Evolutionary conservation across 169 alveolate genomes (phyloP).

Genomic region (Eimeria tenella): DNA sequence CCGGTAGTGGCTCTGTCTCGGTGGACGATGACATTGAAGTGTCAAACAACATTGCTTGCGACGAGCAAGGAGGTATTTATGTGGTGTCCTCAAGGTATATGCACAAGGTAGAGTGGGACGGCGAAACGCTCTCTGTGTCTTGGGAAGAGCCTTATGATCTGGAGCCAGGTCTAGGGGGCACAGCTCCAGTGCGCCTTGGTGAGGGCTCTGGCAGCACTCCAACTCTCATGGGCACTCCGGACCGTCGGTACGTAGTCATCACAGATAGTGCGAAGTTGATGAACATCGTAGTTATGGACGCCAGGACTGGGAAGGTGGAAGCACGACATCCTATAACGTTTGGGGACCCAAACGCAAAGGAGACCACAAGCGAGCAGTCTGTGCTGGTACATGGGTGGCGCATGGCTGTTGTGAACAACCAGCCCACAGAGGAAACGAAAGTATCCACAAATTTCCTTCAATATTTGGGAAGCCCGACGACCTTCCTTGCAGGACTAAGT

Average conservation of each 20-base stretch:
- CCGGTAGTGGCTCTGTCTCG: not conserved
- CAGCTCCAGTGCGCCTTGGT: slow-evolving; percentile 75
- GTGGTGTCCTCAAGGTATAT: slow-evolving; percentile 76
- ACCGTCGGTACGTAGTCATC: slow-evolving; percentile 73
- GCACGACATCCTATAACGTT: slow-evolving; percentile 77
- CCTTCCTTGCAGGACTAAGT: slow-evolving; percentile 47
- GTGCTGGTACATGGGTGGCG: slow-evolving; percentile 82
- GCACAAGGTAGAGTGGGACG: slow-evolving; percentile 79
- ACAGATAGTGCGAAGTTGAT: slow-evolving; percentile 76
- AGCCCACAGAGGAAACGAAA: slow-evolving; percentile 74
- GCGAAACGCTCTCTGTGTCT: slow-evolving; percentile 31
- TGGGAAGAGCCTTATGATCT: slow-evolving; percentile 79
- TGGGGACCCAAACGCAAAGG: slow-evolving; percentile 74
- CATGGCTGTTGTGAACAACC: slow-evolving; percentile 79
- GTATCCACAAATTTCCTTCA: slow-evolving; percentile 63
- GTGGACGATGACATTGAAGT: slow-evolving; percentile 66
- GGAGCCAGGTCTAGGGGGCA: slow-evolving; percentile 62
- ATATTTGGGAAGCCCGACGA: slow-evolving; percentile 75
- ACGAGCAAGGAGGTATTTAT: slow-evolving; percentile 76
- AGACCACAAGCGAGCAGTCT: slow-evolving; percentile 78
- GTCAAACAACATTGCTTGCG: slow-evolving; percentile 81
- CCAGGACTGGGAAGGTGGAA: slow-evolving; percentile 72
- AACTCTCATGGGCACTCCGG: slow-evolving; percentile 72
- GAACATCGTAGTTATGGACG: slow-evolving; percentile 78
- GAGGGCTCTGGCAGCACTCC: slow-evolving; percentile 81